Conservation (phyloP, 768 basidiomycete genomes). For the Lactifluus subvellereus region DNA sequence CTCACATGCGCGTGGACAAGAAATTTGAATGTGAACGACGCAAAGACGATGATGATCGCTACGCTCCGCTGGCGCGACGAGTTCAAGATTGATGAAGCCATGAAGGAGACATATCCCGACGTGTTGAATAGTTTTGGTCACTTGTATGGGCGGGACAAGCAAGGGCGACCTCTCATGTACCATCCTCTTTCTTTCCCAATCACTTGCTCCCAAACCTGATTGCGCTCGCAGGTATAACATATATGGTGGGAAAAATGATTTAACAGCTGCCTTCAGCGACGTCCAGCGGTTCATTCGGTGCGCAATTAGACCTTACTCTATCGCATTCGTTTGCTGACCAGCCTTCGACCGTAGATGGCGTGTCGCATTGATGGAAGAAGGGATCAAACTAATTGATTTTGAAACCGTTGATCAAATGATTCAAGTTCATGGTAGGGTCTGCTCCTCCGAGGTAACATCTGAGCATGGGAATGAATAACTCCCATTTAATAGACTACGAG, state of each 20-base stretch:
- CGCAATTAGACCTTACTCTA: constrained; percentile 2
- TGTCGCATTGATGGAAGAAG: constrained; percentile 69
- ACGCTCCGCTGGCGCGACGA: constrained; percentile 68
- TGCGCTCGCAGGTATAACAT: constrained; percentile 57
- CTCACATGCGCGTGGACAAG: constrained; percentile 35
- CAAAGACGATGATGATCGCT: constrained; percentile 58
- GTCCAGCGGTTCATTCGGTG: constrained; percentile 71
- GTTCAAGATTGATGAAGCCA: constrained; percentile 53
- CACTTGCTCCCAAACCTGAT: neutral
- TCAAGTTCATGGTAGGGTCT: constrained; percentile 23
- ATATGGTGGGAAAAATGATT: constrained; percentile 64
- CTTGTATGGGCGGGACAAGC: constrained; percentile 65
- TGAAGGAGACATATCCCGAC: constrained; percentile 43
- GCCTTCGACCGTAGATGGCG: constrained; percentile 52
- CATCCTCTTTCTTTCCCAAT: constrained; percentile 27
- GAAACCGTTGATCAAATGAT: constrained; percentile 42
- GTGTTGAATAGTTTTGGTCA: constrained; percentile 50
- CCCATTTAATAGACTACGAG: constrained; percentile 52
- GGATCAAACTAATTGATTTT: constrained; percentile 61
- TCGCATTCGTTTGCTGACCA: neutral
- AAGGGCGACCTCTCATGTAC: constrained; percentile 62
- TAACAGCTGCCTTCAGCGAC: constrained; percentile 70
- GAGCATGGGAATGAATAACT: neutral
- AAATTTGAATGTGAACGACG: constrained; percentile 42
- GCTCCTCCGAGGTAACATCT: neutral